Conservation (phyloP, 2,329 filamentous ascomycete genomes). For the Emergomyces pasteurianus region DNA sequence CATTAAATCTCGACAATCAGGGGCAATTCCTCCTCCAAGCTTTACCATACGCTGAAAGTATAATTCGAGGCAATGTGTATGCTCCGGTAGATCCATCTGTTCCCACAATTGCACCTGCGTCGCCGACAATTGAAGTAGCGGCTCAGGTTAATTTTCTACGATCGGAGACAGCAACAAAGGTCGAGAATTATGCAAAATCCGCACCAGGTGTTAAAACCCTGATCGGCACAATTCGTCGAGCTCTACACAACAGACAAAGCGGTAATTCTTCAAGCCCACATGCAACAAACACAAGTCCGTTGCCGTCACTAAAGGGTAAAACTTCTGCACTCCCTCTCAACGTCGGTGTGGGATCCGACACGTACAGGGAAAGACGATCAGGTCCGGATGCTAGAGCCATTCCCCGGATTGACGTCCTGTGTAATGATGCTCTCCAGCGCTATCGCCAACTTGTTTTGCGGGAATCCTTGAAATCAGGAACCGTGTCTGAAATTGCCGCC, state of each 20-base stretch:
- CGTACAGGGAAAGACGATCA: slow-evolving; percentile 29
- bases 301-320: slow-evolving; percentile 24
- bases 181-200: slow-evolving; percentile 14
- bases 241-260: slow-evolving; percentile 51
- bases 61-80: slow-evolving; percentile 76
- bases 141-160: slow-evolving; percentile 15
- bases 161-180: neutral
- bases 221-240: slow-evolving; percentile 73
- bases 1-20: slow-evolving; percentile 32
- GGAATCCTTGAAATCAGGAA: slow-evolving; percentile 34
- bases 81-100: slow-evolving; percentile 75
- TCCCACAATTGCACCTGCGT: slow-evolving; percentile 47
- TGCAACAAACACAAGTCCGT: slow-evolving; percentile 22
- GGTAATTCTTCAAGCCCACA: slow-evolving; percentile 20
- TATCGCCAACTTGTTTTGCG: slow-evolving; percentile 66
- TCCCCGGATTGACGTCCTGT: slow-evolving; percentile 67
- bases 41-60: slow-evolving; percentile 62
- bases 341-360: slow-evolving; percentile 33
- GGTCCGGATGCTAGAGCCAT: slow-evolving; percentile 33
- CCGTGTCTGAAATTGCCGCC: slow-evolving; percentile 9
- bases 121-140: slow-evolving; percentile 27
- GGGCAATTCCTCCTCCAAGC: slow-evolving; percentile 42
- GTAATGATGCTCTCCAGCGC: slow-evolving; percentile 65
- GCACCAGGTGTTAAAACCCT: slow-evolving; percentile 70
- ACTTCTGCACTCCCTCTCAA: slow-evolving; percentile 33